Conservation (phyloP, 2,329 filamentous ascomycete genomes). For the Alternaria postmessia region DNA sequence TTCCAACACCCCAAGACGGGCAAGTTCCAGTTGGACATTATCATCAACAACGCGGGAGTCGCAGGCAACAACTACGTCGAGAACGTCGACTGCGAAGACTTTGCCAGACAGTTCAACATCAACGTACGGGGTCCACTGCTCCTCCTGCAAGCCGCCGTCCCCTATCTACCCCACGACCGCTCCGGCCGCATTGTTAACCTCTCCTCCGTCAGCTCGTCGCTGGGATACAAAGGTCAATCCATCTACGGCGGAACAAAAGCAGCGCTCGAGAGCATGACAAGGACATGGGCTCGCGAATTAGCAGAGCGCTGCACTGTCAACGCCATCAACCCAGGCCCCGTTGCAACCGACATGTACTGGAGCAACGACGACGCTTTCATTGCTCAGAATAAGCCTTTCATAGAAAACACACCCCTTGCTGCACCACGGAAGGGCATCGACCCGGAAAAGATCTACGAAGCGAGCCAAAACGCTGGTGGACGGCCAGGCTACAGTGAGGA, state of each 20-base stretch:
- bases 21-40: constrained; percentile 77
- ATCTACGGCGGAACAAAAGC: constrained; percentile 74
- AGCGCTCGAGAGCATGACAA: constrained; percentile 73
- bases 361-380: constrained; percentile 66
- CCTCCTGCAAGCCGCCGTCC: constrained; percentile 75
- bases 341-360: constrained; percentile 69
- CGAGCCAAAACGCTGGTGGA: constrained; percentile 58
- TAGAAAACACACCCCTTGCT: constrained; percentile 71
- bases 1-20: constrained; percentile 63
- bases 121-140: constrained; percentile 85
- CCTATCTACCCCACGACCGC: constrained; percentile 74
- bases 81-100: constrained; percentile 70
- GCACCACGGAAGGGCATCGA: constrained; percentile 69
- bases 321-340: constrained; percentile 71
- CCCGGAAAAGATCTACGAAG: constrained; percentile 61
- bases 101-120: constrained; percentile 75
- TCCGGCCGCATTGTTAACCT: constrained; percentile 71
- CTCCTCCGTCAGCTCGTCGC: constrained; percentile 64
- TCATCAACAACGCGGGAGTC: constrained; percentile 86
- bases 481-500: constrained; percentile 70
- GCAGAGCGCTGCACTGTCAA: constrained; percentile 70
- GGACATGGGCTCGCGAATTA: constrained; percentile 71
- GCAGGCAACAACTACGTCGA: constrained; percentile 70
- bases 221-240: constrained; percentile 66
- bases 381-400: constrained; percentile 66